A percentile compares a stretch with the other conserved stretches of the same genome.
phyloP scores from a whole-genome alignment of 108 stramenopile genomes.

The Nitzschia palea region DNA sequence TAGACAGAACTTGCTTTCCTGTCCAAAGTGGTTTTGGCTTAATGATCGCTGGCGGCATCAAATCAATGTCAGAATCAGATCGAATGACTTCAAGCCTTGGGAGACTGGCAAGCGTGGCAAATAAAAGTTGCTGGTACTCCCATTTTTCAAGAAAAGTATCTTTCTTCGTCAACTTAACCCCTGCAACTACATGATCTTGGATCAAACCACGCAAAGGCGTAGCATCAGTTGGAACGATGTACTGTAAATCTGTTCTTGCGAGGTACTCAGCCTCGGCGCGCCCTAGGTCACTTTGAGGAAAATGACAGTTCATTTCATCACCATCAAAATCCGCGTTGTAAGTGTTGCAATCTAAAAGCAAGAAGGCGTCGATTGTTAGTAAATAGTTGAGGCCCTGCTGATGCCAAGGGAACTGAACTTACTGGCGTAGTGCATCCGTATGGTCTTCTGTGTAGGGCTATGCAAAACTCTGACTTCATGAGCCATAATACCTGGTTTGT shows the following conservation, averaged over 20 bases:
- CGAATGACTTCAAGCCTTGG: conserved; percentile 89
- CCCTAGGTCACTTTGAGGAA: conserved; percentile 96
- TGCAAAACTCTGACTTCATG: conserved; percentile 95
- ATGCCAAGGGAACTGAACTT: conserved; percentile 28
- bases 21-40: conserved; percentile 95
- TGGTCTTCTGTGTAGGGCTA: conserved; percentile 90
- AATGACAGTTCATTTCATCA: conserved; percentile 99
- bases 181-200: conserved; percentile 98
- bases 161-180: conserved; percentile 93
- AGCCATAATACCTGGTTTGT: conserved; percentile 99
- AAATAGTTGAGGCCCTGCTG: no score
- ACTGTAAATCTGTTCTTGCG: conserved; percentile 93
- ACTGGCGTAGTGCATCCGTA: conserved; percentile 99
- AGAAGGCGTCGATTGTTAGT: no score
- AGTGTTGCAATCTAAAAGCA: conserved; percentile 98
- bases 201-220: conserved; percentile 97
- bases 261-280: conserved; percentile 93
- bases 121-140: conserved; percentile 95
- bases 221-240: conserved; percentile 97
- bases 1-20: conserved; percentile 96
- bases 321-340: conserved; percentile 99
- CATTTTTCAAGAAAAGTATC: conserved; percentile 92
- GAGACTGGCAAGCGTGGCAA: conserved; percentile 85
- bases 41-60: conserved; percentile 93
- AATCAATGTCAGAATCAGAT: conserved; percentile 71